Evolutionary conservation across 2,329 filamentous ascomycete species (phyloP), one percentile per base, ranked within the genome.

Genomic region (Hypocrella siamensis): DNA sequence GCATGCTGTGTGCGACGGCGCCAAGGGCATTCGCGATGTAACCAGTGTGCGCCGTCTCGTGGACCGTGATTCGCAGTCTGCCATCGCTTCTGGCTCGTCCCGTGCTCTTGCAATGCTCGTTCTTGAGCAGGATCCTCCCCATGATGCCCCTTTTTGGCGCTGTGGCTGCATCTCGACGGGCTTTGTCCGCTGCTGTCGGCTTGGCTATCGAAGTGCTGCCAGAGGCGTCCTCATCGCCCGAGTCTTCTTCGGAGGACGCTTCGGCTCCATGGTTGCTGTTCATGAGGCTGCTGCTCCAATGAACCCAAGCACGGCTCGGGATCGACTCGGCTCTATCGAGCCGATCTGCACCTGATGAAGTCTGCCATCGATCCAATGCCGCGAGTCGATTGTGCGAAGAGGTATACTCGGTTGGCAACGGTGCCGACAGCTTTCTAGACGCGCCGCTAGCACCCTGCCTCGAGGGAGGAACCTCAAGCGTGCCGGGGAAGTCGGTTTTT

Each of bases 21-120:
- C 78, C 79, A 1, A 86, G 57, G 3, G 78, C 76, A 46, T 84
- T 83, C 27, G 77, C 77, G 17, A 85, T 59, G 42, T 82, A 83
- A 9, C 79, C 79, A 2, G 61, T 75, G 40, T 77, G 73, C 34
- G 66, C 66, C 2, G 70, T 76, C 46, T 85, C 79, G 32, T 77
- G 75, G 44, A 85, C 64, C 4, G 74, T 78, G 38, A 86, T 80
- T 38, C 71, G 73, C 30, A 86, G 53, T 16, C 80, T 65, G 0
- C 80, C 80, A 48, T 85, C 79, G 29, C 58, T 64, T 49, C 71
- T 78, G 1, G 82, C 66, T 38, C 61, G 72, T 17, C 76, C 77
- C 38, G 64, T 71, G 1, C 73, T 79, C 15, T 58, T 62, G 51
- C 75, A 79, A 31, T 77, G 58, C 4, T 79, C 65, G 41, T 82